Evolutionary conservation across 768 basidiomycete genomes (phyloP), one percentile per base, ranked within the genome.

Genomic region (Suillus discolor): DNA sequence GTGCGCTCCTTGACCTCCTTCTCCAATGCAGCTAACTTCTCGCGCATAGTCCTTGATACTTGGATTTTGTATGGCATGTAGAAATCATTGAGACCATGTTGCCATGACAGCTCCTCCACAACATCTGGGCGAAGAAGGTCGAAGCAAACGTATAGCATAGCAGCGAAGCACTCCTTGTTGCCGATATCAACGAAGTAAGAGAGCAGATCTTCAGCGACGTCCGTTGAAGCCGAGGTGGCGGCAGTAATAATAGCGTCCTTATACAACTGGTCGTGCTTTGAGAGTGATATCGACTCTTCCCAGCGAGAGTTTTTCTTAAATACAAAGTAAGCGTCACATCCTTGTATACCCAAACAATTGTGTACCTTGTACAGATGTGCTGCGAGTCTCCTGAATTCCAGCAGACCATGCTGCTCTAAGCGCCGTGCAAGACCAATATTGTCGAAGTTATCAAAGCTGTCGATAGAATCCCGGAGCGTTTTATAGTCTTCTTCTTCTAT

Each of bases 401-500:
- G 84, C 23, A 99, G 85, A 63, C 92, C 92, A 73, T 98, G 97
- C 69, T 86, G 87, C 79, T 97, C 94, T 64, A 99, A 79, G 60
- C 92, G 87, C 71, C 86, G 86, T 1, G 97, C 96, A 39, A 99
- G 88, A 38, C 81, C 84, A 66, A 94, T 88, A 71, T 93, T 94
- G 79, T 99, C 93, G 82, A 97, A 99, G 79, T 97, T 98, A 79
- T 98, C 96, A 74, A 97, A 96, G 76, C 96, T 96, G 79, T 99
- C 97, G 62, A 99, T 96, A 12, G 94, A 96, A 77, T 97, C 97
- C 11, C 97, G 92, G 9, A 99, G 86, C 0, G 97, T 98, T 78
- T 97, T 95, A 83, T 96, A 94, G 75, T 99, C 97, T 79, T 99
- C 97, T 77, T 99, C 97, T 77, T 99, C 97, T 66, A 99, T 99